These are phyloP conservation scores for Chalciporus chontae DNA, from an alignment of 768 basidiomycete species.

Conservation along the genomic window DNA sequence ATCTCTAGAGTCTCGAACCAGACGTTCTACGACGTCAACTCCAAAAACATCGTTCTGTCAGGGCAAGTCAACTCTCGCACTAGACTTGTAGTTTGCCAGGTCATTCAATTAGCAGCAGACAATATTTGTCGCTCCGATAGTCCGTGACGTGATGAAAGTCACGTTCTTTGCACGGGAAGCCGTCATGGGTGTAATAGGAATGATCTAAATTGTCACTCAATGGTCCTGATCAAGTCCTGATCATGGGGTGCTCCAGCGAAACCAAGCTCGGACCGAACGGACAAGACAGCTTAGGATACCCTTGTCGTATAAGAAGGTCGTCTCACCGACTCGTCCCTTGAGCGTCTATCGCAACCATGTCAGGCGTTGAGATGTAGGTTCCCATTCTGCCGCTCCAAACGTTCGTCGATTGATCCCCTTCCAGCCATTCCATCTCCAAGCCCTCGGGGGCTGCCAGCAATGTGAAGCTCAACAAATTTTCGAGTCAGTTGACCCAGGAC, in stretches of 20 bases:
- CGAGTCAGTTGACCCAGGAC: slow-evolving; percentile 69
- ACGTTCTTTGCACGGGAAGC: slow-evolving; percentile 9
- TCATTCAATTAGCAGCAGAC: too few relatives aligned
- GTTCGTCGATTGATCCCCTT: slow-evolving; percentile 2
- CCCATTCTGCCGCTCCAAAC: neutral
- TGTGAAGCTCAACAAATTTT: slow-evolving; percentile 69
- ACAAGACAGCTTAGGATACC: neutral
- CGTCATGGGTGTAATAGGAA: slow-evolving; percentile 7
- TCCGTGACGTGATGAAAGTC: neutral
- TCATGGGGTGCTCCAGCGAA: slow-evolving; percentile 16
- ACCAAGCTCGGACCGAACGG: slow-evolving; percentile 7
- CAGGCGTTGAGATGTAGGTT: slow-evolving; percentile 59
- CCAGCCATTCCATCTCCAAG: slow-evolving; percentile 20
- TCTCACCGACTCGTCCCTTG: neutral
- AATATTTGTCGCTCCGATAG: too few relatives aligned
- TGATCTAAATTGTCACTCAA: slow-evolving; percentile 3
- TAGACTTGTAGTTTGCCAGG: too few relatives aligned
- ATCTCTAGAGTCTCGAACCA: too few relatives aligned
- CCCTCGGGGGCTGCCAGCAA: slow-evolving; percentile 26
- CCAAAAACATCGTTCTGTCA: too few relatives aligned
- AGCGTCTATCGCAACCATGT: slow-evolving; percentile 37
- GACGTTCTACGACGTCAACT: too few relatives aligned
- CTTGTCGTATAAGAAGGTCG: slow-evolving; percentile 13
- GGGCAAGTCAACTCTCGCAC: too few relatives aligned
- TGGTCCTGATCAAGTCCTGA: slow-evolving; percentile 9